These are phyloP conservation scores for Guyanaporus albipodus DNA, from an alignment of 768 basidiomycete species.

Conservation along the genomic window DNA sequence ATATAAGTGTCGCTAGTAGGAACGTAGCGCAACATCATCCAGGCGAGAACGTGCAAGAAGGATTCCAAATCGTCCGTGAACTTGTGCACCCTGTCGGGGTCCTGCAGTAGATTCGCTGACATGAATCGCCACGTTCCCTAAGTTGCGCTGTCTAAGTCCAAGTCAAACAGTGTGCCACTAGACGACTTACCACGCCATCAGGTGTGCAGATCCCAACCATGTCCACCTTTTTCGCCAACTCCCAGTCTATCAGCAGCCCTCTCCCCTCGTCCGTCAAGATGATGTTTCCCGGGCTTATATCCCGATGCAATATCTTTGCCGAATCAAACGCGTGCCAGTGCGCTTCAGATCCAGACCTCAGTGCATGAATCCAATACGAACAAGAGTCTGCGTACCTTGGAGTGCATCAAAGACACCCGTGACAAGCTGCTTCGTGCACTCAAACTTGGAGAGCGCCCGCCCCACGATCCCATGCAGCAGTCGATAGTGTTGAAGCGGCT, in stretches of 20 bases:
- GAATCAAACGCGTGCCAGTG: not conserved
- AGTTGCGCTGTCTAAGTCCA: not conserved
- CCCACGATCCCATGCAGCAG: not conserved
- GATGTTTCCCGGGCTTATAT: not conserved
- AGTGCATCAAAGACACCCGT: not conserved
- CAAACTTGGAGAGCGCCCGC: not conserved
- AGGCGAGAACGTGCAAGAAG: slow-evolving; percentile 17
- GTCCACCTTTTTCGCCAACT: not conserved
- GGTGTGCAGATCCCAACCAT: too few species aligned
- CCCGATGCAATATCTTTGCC: not conserved
- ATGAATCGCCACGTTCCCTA: not conserved
- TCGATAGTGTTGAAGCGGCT: not conserved
- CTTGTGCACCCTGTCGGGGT: not conserved
- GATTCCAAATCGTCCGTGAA: slow-evolving; percentile 28
- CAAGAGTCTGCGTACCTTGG: not conserved
- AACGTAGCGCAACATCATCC: not conserved
- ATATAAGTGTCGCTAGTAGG: not conserved
- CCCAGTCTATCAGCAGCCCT: not conserved
- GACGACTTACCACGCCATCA: not conserved
- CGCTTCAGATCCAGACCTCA: not conserved
- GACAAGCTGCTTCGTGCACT: not conserved
- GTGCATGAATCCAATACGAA: not conserved
- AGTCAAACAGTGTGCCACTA: not conserved
- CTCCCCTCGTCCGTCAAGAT: not conserved
- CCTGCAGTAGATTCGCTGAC: not conserved